Percentiles rank a stretch among this genome's conserved stretches.
These are phyloP conservation scores for Solanum ossicruentum DNA, from an alignment of 257 asterid species.

Conservation along the genomic window DNA sequence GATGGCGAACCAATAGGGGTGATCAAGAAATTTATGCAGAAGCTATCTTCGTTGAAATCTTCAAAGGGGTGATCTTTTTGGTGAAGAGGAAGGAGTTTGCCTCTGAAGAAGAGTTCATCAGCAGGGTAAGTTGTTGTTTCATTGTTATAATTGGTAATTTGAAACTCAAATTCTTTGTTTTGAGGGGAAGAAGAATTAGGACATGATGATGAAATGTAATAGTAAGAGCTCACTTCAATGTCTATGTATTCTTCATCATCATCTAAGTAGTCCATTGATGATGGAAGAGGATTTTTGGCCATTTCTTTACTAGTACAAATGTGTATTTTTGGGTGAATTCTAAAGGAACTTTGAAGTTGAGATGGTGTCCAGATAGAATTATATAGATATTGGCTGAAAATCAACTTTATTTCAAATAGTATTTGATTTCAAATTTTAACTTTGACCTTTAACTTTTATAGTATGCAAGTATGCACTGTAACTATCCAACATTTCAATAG, in stretches of 20 bases:
- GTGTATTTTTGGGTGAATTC: not conserved
- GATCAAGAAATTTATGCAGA: constrained; percentile 9
- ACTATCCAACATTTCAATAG: too few relatives aligned
- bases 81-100: constrained; percentile 70
- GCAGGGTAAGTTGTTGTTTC: constrained; percentile 35
- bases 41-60: not conserved
- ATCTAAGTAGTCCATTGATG: not conserved
- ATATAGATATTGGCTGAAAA: not conserved
- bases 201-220: not conserved
- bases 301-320: not conserved
- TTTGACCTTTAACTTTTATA: too few relatives aligned
- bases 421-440: too few relatives aligned
- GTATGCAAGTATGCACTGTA: too few relatives aligned
- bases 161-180: constrained; percentile 63
- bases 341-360: constrained; percentile 9
- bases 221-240: constrained; percentile 17
- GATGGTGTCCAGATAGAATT: not conserved
- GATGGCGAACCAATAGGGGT: constrained; percentile 20
- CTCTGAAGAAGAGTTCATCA: constrained; percentile 74
- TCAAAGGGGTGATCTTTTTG: not conserved
- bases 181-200: constrained; percentile 20
- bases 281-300: constrained; percentile 10
- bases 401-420: not conserved
- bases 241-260: constrained; percentile 47
- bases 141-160: constrained; percentile 26